Evolutionary conservation across 2,329 filamentous ascomycete genomes (phyloP), one percentile per base, ranked within the genome.

Genomic region (Cladosporium cucumerinum): DNA sequence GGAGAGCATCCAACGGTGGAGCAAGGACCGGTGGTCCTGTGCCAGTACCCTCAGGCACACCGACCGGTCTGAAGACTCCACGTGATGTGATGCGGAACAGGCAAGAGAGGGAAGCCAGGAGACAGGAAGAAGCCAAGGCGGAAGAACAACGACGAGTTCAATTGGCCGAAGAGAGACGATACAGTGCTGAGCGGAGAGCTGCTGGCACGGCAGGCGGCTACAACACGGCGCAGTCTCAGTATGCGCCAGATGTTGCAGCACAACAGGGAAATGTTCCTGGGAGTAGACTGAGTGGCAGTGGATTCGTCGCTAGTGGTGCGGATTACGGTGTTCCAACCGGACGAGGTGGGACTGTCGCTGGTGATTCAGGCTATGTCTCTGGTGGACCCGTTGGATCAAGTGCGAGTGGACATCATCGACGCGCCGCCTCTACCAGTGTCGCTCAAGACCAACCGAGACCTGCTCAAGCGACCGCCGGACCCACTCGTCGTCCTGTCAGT

Each of bases 61-160:
- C 81, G 78, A 66, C 77, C 66, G 88, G 90, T 28, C 90, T 97
- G 66, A 87, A 89, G 70, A 93, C 93, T 39, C 94, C 94, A 18
- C 88, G 90, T 69, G 90, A 94, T 80, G 94, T 98, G 72, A 96
- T 97, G 93, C 88, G 91, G 77, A 89, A 93, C 75, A 88, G 93
- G 64, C 85, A 86, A 63, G 90, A 91, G 69, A 86, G 93, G 67
- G 92, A 96, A 77, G 86, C 89, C 28, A 69, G 89, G 65, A 85
- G 87, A 68, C 84, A 85, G 70, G 88, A 88, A 52, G 88, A 91
- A 74, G 84, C 80, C 74, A 78, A 73, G 81, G 74, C 74, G 49
- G 79, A 81, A 65, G 72, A 72, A 52, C 73, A 79, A 74, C 85
- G 86, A 76, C 82, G 84, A 70, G 84, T 86, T 71, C 79, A 81